Evolutionary conservation across 192 early-diverging fungal genomes (phyloP).

Genomic region (Jimgerdemannia lactiflua): DNA sequence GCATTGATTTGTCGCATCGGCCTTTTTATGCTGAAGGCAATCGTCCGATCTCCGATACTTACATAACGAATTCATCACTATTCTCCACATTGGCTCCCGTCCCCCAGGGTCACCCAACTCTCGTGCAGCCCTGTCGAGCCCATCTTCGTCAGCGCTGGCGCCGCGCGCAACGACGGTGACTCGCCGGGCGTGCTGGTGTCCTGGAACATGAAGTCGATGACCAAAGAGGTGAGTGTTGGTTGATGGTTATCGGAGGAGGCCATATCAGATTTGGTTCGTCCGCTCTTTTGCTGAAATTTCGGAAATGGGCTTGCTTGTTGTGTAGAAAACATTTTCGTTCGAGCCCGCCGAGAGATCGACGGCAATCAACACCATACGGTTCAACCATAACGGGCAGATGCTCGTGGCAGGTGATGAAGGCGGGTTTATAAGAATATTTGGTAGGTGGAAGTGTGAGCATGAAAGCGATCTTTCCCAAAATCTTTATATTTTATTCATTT

Average conservation of each 20-base stretch:
- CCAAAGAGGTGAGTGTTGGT: conserved; percentile 6
- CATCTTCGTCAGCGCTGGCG: conserved; percentile 45
- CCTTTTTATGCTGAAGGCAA: not conserved
- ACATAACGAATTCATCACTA: too few species aligned
- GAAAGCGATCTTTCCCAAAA: too few species aligned
- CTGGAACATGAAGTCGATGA: conserved; percentile 55
- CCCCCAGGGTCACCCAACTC: conserved; percentile 40
- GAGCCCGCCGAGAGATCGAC: conserved; percentile 18
- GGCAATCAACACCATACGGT: conserved; percentile 50
- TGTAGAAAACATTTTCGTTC: conserved; percentile 31
- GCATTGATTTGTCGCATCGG: not conserved
- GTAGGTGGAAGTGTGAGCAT: conserved; percentile 15
- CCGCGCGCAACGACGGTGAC: conserved; percentile 12
- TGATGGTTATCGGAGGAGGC: not conserved
- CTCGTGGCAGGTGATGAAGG: conserved; percentile 49
- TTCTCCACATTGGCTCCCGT: not conserved
- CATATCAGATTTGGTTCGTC: not conserved
- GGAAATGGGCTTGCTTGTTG: not conserved
- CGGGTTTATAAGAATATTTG: conserved; percentile 52
- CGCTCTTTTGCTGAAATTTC: too few species aligned
- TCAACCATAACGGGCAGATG: conserved; percentile 64
- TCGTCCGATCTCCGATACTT: too few species aligned
- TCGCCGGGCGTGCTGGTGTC: conserved; percentile 41
- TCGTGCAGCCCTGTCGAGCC: conserved; percentile 53
- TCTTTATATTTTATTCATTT: too few species aligned